These are phyloP conservation scores for Alternaria brassicae DNA, from an alignment of 2,329 filamentous ascomycete genomes.

Conservation along the genomic window DNA sequence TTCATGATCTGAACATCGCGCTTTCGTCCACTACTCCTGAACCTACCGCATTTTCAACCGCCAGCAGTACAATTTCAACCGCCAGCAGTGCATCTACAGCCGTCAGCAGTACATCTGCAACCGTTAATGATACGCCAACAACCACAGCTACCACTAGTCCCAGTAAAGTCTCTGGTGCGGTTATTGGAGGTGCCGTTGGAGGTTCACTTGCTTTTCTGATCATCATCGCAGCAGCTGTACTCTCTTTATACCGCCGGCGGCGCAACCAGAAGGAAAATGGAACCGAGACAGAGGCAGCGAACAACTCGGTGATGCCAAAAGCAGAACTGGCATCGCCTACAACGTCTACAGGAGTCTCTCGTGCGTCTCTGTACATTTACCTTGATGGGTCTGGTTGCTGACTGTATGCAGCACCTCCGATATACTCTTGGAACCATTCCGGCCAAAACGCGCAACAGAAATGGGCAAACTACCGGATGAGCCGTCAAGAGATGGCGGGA, in stretches of 20 bases:
- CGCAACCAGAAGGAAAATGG: background rate
- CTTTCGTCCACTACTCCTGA: background rate
- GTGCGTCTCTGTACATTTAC: background rate
- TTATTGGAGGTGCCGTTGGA: background rate
- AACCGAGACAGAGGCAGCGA: background rate
- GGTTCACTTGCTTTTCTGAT: background rate
- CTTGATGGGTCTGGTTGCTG: background rate
- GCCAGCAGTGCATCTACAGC: background rate
- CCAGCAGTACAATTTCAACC: background rate
- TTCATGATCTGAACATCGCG: slow-evolving; percentile 13
- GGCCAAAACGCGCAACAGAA: background rate
- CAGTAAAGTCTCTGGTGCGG: background rate
- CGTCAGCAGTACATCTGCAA: background rate
- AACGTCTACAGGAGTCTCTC: background rate
- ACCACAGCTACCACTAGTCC: background rate
- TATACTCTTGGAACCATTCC: background rate
- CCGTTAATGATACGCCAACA: background rate
- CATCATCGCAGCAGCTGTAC: background rate
- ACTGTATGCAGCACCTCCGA: background rate
- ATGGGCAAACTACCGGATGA: background rate
- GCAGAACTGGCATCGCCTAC: background rate
- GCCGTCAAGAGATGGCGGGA: background rate
- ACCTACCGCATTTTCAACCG: background rate
- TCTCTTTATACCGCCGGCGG: background rate
- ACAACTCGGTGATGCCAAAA: background rate